phyloP scores from a whole-genome alignment of 148 eudicot species.

The Chenopodium quinoa region DNA sequence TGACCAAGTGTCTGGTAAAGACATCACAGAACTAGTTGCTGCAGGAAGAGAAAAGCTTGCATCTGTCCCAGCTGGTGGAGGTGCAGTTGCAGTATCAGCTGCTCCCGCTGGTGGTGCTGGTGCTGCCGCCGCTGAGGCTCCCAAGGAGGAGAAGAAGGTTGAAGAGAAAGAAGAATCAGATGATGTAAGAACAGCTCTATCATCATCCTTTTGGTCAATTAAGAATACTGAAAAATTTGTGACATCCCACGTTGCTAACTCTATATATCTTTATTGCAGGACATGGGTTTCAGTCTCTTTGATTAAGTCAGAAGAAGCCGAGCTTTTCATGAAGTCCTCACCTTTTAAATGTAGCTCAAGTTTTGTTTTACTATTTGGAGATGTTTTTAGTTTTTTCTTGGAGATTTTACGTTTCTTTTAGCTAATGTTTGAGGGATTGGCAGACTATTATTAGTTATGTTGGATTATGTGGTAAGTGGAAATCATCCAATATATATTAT shows the following conservation, averaged over 20 bases:
- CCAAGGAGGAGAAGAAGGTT: slow-evolving; percentile 83
- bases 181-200: slow-evolving; percentile 45
- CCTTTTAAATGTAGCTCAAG: slow-evolving; percentile 5
- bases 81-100: slow-evolving; percentile 55
- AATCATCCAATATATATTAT: slow-evolving; percentile 18
- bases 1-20: slow-evolving; percentile 60
- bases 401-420: not conserved
- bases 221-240: not conserved
- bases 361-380: slow-evolving; percentile 16
- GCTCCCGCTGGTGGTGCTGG: slow-evolving; percentile 50
- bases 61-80: slow-evolving; percentile 84
- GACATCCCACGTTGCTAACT: not conserved
- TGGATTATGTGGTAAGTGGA: slow-evolving; percentile 20
- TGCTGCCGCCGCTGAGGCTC: slow-evolving; percentile 59
- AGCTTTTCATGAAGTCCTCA: not conserved
- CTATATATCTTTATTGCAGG: slow-evolving; percentile 50
- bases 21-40: slow-evolving; percentile 70
- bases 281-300: slow-evolving; percentile 81
- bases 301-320: slow-evolving; percentile 45
- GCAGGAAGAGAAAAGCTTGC: slow-evolving; percentile 84
- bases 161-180: slow-evolving; percentile 89
- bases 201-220: no score
- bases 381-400: slow-evolving; percentile 11
- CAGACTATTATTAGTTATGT: slow-evolving; percentile 28
- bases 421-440: not conserved